These are phyloP conservation scores for Zancudomyces culisetae DNA, from an alignment of 371 early-diverging fungal genomes.

Conservation along the genomic window DNA sequence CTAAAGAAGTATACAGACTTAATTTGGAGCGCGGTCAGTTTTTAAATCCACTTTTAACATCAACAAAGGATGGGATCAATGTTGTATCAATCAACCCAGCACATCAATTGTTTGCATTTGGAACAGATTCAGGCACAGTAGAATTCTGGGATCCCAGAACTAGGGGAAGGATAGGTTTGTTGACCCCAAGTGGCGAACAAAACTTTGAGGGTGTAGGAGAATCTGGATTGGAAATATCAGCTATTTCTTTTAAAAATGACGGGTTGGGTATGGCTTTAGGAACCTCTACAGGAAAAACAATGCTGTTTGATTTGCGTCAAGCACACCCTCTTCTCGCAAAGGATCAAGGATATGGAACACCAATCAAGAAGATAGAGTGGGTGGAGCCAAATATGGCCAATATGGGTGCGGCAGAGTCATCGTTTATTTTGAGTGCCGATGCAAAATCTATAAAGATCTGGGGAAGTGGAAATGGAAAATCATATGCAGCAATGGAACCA, in stretches of 20 bases:
- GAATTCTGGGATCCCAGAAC: conserved; percentile 92
- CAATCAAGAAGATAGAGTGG: conserved; percentile 78
- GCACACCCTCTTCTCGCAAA: conserved; percentile 63
- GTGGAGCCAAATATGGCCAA: conserved; percentile 35
- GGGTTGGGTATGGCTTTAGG: conserved; percentile 85
- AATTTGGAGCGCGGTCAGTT: conserved; percentile 94
- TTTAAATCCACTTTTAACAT: conserved; percentile 57
- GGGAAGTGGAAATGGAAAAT: conserved; percentile 58
- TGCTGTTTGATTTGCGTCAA: conserved; percentile 87
- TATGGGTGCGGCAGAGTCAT: conserved; percentile 20
- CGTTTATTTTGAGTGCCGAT: conserved; percentile 75
- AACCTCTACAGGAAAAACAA: conserved; percentile 73
- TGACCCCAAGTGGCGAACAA: conserved; percentile 26
- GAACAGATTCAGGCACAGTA: conserved; percentile 67
- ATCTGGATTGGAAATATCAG: conserved; percentile 38
- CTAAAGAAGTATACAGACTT: conserved; percentile 72
- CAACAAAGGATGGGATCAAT: conserved; percentile 57
- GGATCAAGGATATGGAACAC: conserved; percentile 92
- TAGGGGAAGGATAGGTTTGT: conserved; percentile 46
- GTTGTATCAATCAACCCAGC: conserved; percentile 67
- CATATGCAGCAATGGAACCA: conserved; percentile 82
- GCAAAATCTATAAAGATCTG: conserved; percentile 83
- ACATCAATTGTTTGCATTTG: conserved; percentile 80
- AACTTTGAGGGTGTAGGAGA: neutral
- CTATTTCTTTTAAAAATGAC: conserved; percentile 62